phyloP scores from a whole-genome alignment of 2,329 filamentous ascomycete genomes.

The Shiraia sp. region DNA sequence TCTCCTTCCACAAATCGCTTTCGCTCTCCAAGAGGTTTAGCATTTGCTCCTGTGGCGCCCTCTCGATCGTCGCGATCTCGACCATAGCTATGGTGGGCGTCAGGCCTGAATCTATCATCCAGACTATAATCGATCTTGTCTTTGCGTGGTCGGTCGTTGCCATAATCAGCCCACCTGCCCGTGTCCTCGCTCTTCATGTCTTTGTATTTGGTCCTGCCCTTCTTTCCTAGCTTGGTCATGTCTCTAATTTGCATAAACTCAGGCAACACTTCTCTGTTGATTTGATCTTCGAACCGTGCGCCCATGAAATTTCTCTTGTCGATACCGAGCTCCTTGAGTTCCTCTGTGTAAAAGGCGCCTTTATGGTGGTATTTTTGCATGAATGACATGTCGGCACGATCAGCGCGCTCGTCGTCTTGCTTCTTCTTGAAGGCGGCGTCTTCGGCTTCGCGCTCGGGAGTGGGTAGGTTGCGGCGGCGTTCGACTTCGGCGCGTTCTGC shows the following conservation, averaged over 20 bases:
- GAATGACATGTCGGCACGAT: slow-evolving; percentile 79
- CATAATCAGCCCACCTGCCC: slow-evolving; percentile 75
- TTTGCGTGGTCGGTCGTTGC: slow-evolving; percentile 51
- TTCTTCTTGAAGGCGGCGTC: slow-evolving; percentile 76
- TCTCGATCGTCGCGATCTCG: slow-evolving; percentile 43
- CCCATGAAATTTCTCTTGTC: slow-evolving; percentile 86
- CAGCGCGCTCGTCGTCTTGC: slow-evolving; percentile 76
- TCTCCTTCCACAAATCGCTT: slow-evolving; percentile 49
- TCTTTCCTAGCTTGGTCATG: slow-evolving; percentile 90
- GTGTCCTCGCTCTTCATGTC: slow-evolving; percentile 92
- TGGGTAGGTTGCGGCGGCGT: slow-evolving; percentile 80
- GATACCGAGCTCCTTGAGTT: slow-evolving; percentile 74
- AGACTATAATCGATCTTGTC: slow-evolving; percentile 49
- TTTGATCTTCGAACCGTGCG: slow-evolving; percentile 79
- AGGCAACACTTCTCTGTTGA: slow-evolving; percentile 80
- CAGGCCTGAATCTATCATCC: slow-evolving; percentile 71
- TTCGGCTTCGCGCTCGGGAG: slow-evolving; percentile 82
- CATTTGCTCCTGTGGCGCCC: slow-evolving; percentile 69
- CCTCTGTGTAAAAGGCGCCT: slow-evolving; percentile 91
- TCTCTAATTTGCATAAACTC: slow-evolving; percentile 92
- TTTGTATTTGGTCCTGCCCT: slow-evolving; percentile 86
- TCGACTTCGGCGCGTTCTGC: slow-evolving; percentile 87
- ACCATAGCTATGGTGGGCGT: slow-evolving; percentile 52
- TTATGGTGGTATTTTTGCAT: slow-evolving; percentile 98
- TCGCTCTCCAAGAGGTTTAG: slow-evolving; percentile 68